Conservation (phyloP, 2,329 filamentous ascomycete species). For the Ustulina deusta region DNA sequence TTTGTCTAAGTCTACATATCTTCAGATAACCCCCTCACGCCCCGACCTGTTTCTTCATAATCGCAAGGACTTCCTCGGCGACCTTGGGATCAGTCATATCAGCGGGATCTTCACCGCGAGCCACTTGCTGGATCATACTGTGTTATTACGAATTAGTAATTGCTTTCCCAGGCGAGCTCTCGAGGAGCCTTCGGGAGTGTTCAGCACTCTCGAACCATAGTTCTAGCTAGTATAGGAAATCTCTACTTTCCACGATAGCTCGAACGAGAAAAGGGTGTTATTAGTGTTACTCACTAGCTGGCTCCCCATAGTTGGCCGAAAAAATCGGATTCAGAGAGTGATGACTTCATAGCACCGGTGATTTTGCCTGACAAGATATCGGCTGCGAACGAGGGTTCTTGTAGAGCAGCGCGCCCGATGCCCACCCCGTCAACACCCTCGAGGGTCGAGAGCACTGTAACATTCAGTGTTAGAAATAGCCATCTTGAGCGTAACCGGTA, state of each 20-base stretch:
- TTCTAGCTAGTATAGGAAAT: background rate
- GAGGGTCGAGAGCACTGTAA: slow-evolving; percentile 62
- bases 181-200: background rate
- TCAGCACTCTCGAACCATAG: background rate
- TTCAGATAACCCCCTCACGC: background rate
- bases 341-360: slow-evolving; percentile 61
- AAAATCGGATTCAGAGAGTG: slow-evolving; percentile 59
- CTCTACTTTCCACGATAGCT: background rate
- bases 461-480: background rate
- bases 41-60: background rate
- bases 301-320: slow-evolving; percentile 54
- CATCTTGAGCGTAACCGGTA: background rate
- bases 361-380: slow-evolving; percentile 60
- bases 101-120: slow-evolving; percentile 24
- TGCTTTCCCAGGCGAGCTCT: background rate
- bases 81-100: slow-evolving; percentile 35
- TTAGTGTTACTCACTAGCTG: slow-evolving; percentile 17
- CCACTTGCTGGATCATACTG: slow-evolving; percentile 22
- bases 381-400: slow-evolving; percentile 60
- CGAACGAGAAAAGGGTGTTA: background rate
- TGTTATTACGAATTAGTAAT: slow-evolving; percentile 6
- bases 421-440: slow-evolving; percentile 67
- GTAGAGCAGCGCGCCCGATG: slow-evolving; percentile 62
- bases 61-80: slow-evolving; percentile 13
- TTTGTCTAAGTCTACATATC: background rate